Conservation (phyloP, 352 stramenopile genomes). For the Globisporangium echinulatum region DNA sequence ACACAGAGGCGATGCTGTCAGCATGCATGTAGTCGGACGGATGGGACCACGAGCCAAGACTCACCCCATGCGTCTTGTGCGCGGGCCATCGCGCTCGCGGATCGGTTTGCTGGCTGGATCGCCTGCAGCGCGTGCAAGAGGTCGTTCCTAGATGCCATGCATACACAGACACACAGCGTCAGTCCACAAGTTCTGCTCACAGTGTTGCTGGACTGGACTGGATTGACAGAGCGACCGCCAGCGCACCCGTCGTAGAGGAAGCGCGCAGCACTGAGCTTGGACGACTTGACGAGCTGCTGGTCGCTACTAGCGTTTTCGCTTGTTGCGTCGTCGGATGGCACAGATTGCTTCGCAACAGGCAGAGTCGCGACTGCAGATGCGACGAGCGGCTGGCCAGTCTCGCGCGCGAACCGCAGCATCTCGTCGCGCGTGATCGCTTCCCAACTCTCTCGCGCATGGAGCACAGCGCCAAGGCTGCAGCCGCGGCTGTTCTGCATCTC, state of each 20-base stretch:
- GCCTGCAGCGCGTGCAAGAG: slow-evolving; percentile 56
- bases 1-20: background rate
- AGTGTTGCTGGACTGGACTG: too few species aligned
- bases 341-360: background rate
- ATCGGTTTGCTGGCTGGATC: slow-evolving; percentile 45
- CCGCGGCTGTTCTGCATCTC: slow-evolving; percentile 15
- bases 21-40: background rate
- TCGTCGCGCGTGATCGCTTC: slow-evolving; percentile 63
- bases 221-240: too few species aligned
- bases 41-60: background rate
- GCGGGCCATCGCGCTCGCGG: slow-evolving; percentile 6
- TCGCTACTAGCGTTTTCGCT: background rate
- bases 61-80: slow-evolving; percentile 28
- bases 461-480: slow-evolving; percentile 40
- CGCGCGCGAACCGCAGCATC: slow-evolving; percentile 49
- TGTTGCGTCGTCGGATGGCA: background rate
- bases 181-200: too few species aligned
- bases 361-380: background rate
- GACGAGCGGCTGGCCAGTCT: slow-evolving; percentile 35
- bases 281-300: background rate
- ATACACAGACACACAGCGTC: background rate
- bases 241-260: slow-evolving; percentile 68
- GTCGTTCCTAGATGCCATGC: slow-evolving; percentile 29
- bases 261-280: slow-evolving; percentile 13
- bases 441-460: slow-evolving; percentile 36